Base-by-base conservation (phyloP, 164 flowering plant species). In the Protea cynaroides region DNA sequence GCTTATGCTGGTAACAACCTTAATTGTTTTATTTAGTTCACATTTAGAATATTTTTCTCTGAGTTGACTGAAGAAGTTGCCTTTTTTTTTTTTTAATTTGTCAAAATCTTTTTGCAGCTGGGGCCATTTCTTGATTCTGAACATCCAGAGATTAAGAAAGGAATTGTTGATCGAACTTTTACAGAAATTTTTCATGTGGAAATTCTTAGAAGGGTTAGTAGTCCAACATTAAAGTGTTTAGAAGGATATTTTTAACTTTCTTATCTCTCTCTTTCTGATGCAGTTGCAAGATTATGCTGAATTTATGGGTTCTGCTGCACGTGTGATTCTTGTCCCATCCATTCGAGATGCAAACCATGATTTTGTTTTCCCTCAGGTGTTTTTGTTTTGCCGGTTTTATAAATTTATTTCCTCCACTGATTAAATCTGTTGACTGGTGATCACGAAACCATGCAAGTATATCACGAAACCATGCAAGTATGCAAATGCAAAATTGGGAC, bases 101-200 rank as follows among this genome's bases (percentile, higher is more conserved):
- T 57, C 29, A 8, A 55, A n/a, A 50, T 23, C 55, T 58, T 70
- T 75, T 77, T 67, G 59, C 88, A 95, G 99, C 70, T 92, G 18
- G 99, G 99, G 22, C 99, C 99, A 21, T 95, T 95, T 69, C 68
- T 95, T 68, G 99, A 95, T 82, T 87, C 97, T 50, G 98, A 92
- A 67, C 99, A 92, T 75, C 91, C 91, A 37, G 90, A 90, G 65
- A 79, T 95, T 54, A 89, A 80, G 77, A 95, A 71, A 74, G 90
- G 91, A 63, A 71, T 83, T 38, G 70, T 82, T 6, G 69, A 84
- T 61, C 67, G 65, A 78, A 92, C 82, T 74, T 92, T 79, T 73
- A 88, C 85, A 69, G 96, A 92, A 56, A 70, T 95, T 58, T 92
- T 95, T 73, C 85, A 70, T 43, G 64, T 49, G 29, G 96, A 95